These are phyloP conservation scores for Peribolospora baueri DNA, from an alignment of 768 basidiomycete genomes.

Conservation along the genomic window DNA sequence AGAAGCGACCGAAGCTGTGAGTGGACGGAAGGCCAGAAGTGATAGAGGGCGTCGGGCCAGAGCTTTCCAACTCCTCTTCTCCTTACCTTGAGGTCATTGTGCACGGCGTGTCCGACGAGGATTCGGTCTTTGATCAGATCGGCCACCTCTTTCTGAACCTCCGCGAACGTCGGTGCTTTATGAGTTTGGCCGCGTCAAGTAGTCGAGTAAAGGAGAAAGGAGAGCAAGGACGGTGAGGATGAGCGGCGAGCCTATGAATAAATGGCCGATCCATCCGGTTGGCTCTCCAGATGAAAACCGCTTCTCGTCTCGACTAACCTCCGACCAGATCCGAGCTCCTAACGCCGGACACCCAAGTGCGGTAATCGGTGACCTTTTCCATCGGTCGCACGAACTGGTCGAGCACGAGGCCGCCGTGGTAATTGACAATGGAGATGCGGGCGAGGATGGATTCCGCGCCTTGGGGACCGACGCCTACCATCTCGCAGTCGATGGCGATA, in stretches of 20 bases:
- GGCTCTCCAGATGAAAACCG: not conserved
- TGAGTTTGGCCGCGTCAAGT: not conserved
- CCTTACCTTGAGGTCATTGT: constrained; percentile 65
- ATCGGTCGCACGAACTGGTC: constrained; percentile 69
- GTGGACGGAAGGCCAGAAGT: not conserved
- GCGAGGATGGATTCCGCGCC: constrained; percentile 64
- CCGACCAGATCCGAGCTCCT: constrained; percentile 45
- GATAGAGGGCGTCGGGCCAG: not conserved
- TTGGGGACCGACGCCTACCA: constrained; percentile 81
- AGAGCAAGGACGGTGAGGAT: not conserved
- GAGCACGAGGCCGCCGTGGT: constrained; percentile 47
- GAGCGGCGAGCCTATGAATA: not conserved
- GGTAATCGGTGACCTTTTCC: constrained; percentile 74
- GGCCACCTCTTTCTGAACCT: constrained; percentile 54
- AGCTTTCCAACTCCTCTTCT: not conserved
- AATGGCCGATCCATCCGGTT: not conserved
- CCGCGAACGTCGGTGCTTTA: constrained; percentile 48
- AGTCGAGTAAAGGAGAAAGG: not conserved
- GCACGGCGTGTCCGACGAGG: constrained; percentile 70
- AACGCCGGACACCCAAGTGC: constrained; percentile 73
- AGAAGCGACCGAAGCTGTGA: constrained; percentile 14
- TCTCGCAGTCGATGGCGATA: constrained; percentile 80
- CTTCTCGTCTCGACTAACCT: constrained; percentile 22
- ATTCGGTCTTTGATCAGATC: constrained; percentile 51
- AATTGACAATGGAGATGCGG: constrained; percentile 74